Evolutionary conservation across 169 alveolate species (phyloP).

Genomic region (Eimeria maxima): DNA sequence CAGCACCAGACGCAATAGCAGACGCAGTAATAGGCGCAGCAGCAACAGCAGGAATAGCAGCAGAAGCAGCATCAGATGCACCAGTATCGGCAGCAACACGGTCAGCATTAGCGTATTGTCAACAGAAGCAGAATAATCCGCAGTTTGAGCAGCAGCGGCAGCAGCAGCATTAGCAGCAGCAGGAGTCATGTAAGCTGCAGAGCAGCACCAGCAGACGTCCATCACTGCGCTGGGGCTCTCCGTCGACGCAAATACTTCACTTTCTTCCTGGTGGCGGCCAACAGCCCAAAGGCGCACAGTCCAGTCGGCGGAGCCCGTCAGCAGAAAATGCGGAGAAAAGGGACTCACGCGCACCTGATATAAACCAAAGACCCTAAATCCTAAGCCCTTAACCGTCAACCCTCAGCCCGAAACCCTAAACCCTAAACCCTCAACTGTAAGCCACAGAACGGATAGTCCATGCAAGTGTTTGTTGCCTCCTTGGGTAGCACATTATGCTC

Average conservation of each 20-base stretch:
- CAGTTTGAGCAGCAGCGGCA: neutral
- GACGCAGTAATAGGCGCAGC: neutral
- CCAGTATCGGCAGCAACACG: neutral
- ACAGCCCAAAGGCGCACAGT: conserved; percentile 95
- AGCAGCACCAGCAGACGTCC: conserved; percentile 82
- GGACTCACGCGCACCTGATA: conserved; percentile 90
- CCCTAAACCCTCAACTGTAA: no score
- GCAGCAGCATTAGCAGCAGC: neutral
- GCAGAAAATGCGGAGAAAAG: conserved; percentile 90
- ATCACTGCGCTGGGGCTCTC: conserved; percentile 30
- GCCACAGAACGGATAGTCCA: no score
- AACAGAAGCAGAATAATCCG: neutral
- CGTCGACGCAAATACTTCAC: conserved; percentile 65
- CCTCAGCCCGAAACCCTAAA: no score
- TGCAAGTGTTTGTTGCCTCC: no score
- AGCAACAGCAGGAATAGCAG: neutral
- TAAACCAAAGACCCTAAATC: neutral
- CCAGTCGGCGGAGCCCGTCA: conserved; percentile 96
- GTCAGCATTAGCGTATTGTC: neutral
- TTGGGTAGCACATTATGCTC: no score
- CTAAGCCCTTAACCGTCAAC: no score
- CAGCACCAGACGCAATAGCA: neutral
- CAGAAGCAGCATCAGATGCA: neutral
- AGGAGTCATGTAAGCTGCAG: neutral
- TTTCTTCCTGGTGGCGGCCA: conserved; percentile 83